A percentile compares a stretch with the other conserved stretches of the same genome.
Conservation (phyloP, 805 yeast genomes). For the Candida coleopterorum region DNA sequence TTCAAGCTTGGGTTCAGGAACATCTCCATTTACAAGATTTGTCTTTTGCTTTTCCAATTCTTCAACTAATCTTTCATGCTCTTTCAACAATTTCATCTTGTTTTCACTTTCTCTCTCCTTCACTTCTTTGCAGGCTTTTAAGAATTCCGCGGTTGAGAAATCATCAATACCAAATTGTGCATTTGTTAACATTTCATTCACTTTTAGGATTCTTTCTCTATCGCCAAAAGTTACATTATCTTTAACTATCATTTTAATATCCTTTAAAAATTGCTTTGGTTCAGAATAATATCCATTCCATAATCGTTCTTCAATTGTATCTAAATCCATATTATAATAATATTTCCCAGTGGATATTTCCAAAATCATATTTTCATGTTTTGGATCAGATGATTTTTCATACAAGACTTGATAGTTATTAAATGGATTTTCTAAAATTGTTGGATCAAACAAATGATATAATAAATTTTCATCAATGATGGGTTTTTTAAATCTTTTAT, state of each 20-base stretch:
- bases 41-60: constrained; percentile 15
- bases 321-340: constrained; percentile 86
- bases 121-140: constrained; percentile 71
- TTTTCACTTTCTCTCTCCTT: constrained; percentile 59
- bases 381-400: constrained; percentile 42
- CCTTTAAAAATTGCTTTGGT: constrained; percentile 84
- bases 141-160: constrained; percentile 64
- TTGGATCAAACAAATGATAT: constrained; percentile 72
- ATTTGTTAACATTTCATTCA: constrained; percentile 94
- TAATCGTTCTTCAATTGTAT: constrained; percentile 85
- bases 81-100: constrained; percentile 40
- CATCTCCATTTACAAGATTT: background rate
- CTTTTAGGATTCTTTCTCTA: constrained; percentile 73
- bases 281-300: constrained; percentile 97
- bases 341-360: constrained; percentile 71
- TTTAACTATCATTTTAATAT: constrained; percentile 74
- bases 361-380: constrained; percentile 66
- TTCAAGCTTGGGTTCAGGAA: background rate
- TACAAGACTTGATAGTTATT: constrained; percentile 35
- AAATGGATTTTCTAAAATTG: constrained; percentile 33
- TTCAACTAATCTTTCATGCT: constrained; percentile 25
- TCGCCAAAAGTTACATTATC: constrained; percentile 76
- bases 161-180: constrained; percentile 96
- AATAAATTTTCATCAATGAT: constrained; percentile 72
- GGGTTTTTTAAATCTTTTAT: constrained; percentile 88